Conservation (phyloP, 2,329 filamentous ascomycete genomes). For the Chalaropsis ovoidea region DNA sequence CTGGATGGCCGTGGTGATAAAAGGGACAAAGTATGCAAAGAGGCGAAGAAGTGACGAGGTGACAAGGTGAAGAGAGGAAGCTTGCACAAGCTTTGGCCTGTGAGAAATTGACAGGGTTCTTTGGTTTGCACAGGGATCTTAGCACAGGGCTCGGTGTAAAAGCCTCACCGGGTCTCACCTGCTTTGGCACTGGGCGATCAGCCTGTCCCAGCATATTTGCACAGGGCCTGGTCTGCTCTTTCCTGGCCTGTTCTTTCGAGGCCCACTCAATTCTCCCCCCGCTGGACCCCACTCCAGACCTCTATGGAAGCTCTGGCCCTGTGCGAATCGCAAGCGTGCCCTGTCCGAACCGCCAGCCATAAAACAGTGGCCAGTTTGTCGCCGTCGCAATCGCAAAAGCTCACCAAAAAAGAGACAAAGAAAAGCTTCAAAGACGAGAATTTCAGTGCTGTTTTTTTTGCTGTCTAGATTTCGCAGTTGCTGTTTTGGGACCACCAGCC, state of each 20-base stretch:
- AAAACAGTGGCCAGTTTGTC: not conserved
- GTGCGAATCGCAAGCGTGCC: slow-evolving; percentile 12
- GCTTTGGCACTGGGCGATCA: not conserved
- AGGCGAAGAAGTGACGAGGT: not conserved
- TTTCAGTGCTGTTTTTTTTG: not conserved
- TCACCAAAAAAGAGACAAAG: not conserved
- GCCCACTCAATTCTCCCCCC: not conserved
- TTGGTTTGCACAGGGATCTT: too few species aligned
- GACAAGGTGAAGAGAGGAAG: not conserved
- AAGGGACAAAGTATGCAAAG: not conserved
- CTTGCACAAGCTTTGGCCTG: not conserved
- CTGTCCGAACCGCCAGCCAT: not conserved
- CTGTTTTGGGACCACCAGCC: not conserved
- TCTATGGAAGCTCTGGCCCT: not conserved
- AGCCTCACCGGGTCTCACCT: not conserved
- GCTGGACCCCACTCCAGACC: not conserved
- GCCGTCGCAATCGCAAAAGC: not conserved
- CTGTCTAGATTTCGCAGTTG: not conserved
- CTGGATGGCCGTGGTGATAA: not conserved
- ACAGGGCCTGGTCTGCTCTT: not conserved
- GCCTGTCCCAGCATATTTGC: not conserved
- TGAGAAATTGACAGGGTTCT: slow-evolving; percentile 3
- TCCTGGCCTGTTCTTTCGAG: too few species aligned
- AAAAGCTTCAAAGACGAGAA: not conserved
- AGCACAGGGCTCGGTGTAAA: not conserved